These are phyloP conservation scores for Globisporangium abappressorium DNA, from an alignment of 352 stramenopile genomes.

Conservation along the genomic window DNA sequence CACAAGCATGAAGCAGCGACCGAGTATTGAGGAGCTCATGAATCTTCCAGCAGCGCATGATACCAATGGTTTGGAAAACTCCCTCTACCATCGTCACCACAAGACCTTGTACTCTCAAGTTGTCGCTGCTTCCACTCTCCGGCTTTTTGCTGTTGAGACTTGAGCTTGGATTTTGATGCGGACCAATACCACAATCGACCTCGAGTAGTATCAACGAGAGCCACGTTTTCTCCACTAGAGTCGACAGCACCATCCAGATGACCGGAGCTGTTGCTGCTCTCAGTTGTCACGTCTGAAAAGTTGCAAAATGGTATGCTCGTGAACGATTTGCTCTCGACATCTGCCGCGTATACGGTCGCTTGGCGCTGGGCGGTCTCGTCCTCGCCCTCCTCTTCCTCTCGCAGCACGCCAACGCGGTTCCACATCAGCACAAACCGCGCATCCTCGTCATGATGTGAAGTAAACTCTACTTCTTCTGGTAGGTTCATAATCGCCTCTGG, in stretches of 20 bases:
- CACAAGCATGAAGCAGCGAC: slow-evolving; percentile 23
- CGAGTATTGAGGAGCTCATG: slow-evolving; percentile 20
- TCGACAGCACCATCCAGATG: slow-evolving; percentile 5
- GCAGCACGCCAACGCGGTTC: not conserved
- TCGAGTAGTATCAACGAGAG: slow-evolving; percentile 1
- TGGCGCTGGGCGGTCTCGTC: not conserved
- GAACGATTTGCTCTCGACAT: not conserved
- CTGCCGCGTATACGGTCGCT: not conserved
- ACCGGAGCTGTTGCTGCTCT: not conserved
- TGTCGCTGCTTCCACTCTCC: not conserved
- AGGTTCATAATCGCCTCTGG: not conserved
- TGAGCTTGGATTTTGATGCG: not conserved
- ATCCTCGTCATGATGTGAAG: not conserved
- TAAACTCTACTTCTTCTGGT: not conserved
- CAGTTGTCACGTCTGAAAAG: not conserved
- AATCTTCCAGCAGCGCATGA: slow-evolving; percentile 13
- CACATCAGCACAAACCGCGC: slow-evolving; percentile 10
- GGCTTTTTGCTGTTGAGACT: too few species aligned
- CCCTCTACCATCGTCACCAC: not conserved
- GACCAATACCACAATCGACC: slow-evolving; percentile 4
- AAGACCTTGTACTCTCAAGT: not conserved
- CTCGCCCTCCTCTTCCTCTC: not conserved
- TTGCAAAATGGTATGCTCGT: not conserved
- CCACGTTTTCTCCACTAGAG: not conserved
- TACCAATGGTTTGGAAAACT: too few species aligned